phyloP scores from a whole-genome alignment of 2,329 filamentous ascomycete species.

The Diplodia seriata region DNA sequence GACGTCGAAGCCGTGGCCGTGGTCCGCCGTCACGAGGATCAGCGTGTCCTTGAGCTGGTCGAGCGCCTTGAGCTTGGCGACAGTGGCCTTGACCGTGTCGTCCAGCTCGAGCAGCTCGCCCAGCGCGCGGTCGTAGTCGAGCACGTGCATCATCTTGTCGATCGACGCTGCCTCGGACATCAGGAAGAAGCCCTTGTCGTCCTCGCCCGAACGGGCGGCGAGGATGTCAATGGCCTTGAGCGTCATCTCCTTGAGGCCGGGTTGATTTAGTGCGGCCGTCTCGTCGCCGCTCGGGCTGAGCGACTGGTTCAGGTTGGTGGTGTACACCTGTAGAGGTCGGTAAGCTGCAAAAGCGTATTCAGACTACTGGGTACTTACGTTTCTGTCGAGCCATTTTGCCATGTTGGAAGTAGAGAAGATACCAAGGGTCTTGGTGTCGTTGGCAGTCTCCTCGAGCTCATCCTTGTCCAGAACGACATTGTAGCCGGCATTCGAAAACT shows the following conservation, averaged over 20 bases:
- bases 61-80: conserved; percentile 71
- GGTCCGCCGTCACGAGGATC: conserved; percentile 82
- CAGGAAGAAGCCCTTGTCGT: conserved; percentile 78
- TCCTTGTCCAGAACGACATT: conserved; percentile 77
- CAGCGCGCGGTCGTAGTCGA: conserved; percentile 85
- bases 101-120: conserved; percentile 86
- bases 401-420: conserved; percentile 79
- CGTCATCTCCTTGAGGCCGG: conserved; percentile 88
- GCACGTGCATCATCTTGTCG: conserved; percentile 86
- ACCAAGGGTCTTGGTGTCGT: conserved; percentile 71
- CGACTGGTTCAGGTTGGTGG: conserved; percentile 69
- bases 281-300: conserved; percentile 73
- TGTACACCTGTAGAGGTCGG: conserved; percentile 62
- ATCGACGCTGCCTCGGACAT: conserved; percentile 87
- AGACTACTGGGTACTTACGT: conserved; percentile 49
- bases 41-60: conserved; percentile 76
- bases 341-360: background rate
- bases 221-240: conserved; percentile 84
- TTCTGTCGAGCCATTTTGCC: conserved; percentile 86
- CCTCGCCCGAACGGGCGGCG: conserved; percentile 61
- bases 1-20: conserved; percentile 89
- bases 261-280: conserved; percentile 72
- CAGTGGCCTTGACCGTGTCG: conserved; percentile 78
- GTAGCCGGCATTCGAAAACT: conserved; percentile 77
- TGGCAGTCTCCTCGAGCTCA: conserved; percentile 64